These are phyloP conservation scores for Tricholoma saponaceum DNA, from an alignment of 768 basidiomycete genomes.

Conservation along the genomic window DNA sequence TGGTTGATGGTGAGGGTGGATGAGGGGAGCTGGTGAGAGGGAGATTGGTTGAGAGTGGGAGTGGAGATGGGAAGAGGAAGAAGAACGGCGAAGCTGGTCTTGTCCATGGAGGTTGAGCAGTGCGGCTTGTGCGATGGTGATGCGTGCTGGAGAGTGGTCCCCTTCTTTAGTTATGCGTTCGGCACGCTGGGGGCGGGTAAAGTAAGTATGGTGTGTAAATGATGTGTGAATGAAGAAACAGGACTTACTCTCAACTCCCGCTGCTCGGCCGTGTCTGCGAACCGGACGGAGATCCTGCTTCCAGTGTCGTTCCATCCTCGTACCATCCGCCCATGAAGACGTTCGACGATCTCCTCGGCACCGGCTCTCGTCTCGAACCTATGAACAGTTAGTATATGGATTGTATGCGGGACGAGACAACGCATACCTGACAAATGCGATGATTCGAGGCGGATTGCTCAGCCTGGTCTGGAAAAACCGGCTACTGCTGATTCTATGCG, in stretches of 20 bases:
- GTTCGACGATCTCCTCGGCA: constrained; percentile 74
- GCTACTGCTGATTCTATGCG: constrained; percentile 69
- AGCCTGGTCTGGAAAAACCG: constrained; percentile 78
- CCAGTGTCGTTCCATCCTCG: constrained; percentile 76
- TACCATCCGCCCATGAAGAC: constrained; percentile 76
- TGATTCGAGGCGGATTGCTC: constrained; percentile 73
- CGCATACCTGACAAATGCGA: constrained; percentile 71
- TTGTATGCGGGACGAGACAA: constrained; percentile 2
- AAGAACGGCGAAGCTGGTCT: constrained; percentile 32
- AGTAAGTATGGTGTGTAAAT: neutral
- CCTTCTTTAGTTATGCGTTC: constrained; percentile 60
- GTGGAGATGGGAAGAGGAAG: neutral
- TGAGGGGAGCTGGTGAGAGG: neutral
- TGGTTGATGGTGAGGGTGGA: neutral
- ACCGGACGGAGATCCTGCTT: constrained; percentile 73
- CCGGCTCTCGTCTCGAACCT: constrained; percentile 70
- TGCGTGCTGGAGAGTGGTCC: constrained; percentile 56
- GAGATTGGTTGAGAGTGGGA: constrained; percentile 6
- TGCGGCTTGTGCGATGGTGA: constrained; percentile 78
- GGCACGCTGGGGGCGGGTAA: constrained; percentile 39
- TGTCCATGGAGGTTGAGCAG: constrained; percentile 73
- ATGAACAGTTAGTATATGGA: constrained; percentile 1
- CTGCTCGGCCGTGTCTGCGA: constrained; percentile 77
- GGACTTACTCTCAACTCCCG: constrained; percentile 65
- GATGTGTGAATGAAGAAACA: neutral